Conservation (phyloP, 2,329 filamentous ascomycete species). For the Aureobasidium mangrovei region DNA sequence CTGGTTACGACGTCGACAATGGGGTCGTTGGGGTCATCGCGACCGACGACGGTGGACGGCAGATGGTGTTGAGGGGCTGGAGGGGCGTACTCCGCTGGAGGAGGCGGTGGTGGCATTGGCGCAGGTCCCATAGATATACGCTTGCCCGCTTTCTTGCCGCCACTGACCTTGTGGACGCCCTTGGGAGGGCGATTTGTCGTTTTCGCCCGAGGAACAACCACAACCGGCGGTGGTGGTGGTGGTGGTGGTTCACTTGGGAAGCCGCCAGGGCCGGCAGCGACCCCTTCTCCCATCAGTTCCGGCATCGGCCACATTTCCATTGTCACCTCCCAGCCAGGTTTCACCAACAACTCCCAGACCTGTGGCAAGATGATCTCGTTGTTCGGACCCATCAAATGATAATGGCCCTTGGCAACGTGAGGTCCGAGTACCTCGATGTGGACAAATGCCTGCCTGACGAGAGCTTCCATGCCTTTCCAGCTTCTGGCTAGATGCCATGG, state of each 20-base stretch:
- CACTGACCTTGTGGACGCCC: neutral
- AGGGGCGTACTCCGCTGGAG: neutral
- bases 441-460: conserved; percentile 42
- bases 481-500: conserved; percentile 78
- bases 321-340: conserved; percentile 40
- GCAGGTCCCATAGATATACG: conserved; percentile 1
- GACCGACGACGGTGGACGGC: neutral
- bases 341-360: conserved; percentile 40
- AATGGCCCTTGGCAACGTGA: conserved; percentile 39
- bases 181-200: neutral
- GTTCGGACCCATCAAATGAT: conserved; percentile 40
- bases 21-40: neutral
- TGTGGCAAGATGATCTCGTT: conserved; percentile 42
- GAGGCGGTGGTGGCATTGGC: neutral
- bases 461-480: conserved; percentile 39
- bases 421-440: conserved; percentile 39
- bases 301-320: conserved; percentile 44
- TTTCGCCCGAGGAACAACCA: neutral
- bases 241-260: neutral
- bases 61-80: neutral
- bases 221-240: neutral
- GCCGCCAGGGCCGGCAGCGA: neutral
- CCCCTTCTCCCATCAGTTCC: conserved; percentile 18
- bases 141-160: conserved; percentile 9
- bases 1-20: neutral